Conservation (phyloP, 1,284 basidiomycete genomes). For the Rhodotorula sp. region DNA sequence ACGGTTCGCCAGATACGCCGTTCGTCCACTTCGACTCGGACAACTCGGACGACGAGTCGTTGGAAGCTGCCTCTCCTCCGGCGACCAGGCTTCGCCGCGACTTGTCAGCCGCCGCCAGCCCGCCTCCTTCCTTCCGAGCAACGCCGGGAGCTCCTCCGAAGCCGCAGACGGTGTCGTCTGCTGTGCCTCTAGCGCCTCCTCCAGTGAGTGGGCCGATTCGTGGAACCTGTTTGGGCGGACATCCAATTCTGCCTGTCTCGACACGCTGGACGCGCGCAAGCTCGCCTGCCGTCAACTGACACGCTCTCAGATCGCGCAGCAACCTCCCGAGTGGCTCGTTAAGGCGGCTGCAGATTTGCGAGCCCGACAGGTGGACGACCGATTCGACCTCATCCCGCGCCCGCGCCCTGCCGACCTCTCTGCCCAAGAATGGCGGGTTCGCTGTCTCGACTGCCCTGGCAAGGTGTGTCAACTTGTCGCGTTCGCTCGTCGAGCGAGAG, state of each 20-base stretch:
- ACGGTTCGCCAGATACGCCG: conserved; percentile 34
- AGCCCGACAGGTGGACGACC: conserved; percentile 73
- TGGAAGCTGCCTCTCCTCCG: neutral
- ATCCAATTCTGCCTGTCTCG: too few species aligned
- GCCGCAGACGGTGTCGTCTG: neutral
- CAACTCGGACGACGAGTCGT: conserved; percentile 10
- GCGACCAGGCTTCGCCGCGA: neutral
- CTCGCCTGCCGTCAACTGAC: neutral
- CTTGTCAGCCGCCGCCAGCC: neutral
- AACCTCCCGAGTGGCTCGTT: conserved; percentile 36
- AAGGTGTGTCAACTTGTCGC: conserved; percentile 61
- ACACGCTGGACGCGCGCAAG: neutral
- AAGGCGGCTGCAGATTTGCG: conserved; percentile 65
- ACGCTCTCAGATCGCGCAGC: neutral
- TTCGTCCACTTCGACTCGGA: conserved; percentile 32
- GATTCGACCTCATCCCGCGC: conserved; percentile 66
- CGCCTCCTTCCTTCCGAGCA: neutral
- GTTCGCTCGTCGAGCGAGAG: too few species aligned
- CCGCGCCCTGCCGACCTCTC: conserved; percentile 56
- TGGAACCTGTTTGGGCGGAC: neutral
- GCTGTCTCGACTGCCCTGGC: conserved; percentile 90
- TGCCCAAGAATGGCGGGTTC: conserved; percentile 81
- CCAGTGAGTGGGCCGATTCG: neutral
- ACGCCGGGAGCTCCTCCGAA: neutral
- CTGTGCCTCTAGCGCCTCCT: neutral